phyloP scores from a whole-genome alignment of 2,329 filamentous ascomycete species.

The Cercospora zeina region DNA sequence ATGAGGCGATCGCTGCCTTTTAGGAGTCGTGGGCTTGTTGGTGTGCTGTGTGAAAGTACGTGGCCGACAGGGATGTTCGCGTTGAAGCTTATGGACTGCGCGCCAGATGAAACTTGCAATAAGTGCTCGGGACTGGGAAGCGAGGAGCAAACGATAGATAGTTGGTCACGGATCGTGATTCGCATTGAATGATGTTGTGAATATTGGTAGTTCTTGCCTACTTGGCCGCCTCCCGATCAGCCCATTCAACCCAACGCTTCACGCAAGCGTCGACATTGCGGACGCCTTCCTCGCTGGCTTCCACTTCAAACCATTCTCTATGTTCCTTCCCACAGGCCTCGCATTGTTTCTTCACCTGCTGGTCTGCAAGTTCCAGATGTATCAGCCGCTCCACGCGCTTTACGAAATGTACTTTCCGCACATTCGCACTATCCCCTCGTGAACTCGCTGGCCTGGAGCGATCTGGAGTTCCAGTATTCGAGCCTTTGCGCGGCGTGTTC shows the following conservation, averaged over 20 bases:
- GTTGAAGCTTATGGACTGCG: not conserved
- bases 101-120: not conserved
- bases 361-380: constrained; percentile 76
- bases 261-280: constrained; percentile 70
- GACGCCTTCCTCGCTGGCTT: constrained; percentile 70
- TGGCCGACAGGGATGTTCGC: not conserved
- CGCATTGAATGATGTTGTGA: not conserved
- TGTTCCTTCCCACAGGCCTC: constrained; percentile 79
- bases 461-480: constrained; percentile 34
- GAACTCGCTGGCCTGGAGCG: constrained; percentile 31
- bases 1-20: not conserved
- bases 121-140: not conserved
- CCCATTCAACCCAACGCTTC: constrained; percentile 83
- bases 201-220: not conserved
- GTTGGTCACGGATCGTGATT: not conserved
- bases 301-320: constrained; percentile 92
- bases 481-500: constrained; percentile 12
- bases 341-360: constrained; percentile 65
- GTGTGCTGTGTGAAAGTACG: not conserved
- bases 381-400: constrained; percentile 87
- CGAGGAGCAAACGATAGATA: not conserved
- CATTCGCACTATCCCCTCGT: constrained; percentile 32
- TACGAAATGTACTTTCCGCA: constrained; percentile 76
- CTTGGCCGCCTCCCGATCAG: constrained; percentile 27
- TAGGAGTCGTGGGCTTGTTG: not conserved